Evolutionary conservation across 2,329 filamentous ascomycete species (phyloP), one percentile per base, ranked within the genome.

Genomic region (Ophiostoma tasmaniense): DNA sequence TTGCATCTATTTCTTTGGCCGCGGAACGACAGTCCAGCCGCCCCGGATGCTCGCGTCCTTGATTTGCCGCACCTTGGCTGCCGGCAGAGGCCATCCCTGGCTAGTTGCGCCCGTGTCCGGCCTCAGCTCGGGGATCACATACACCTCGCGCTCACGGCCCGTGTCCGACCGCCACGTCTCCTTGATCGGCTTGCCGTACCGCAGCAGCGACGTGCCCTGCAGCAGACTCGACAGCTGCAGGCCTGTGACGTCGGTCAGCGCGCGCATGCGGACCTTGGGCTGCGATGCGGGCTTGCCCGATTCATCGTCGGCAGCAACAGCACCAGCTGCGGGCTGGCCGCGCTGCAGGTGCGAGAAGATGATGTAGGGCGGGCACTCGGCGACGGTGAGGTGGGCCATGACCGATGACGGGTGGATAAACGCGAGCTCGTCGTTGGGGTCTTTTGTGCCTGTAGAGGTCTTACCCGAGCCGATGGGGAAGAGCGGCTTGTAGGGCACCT

Each of bases 171-270:
- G 78, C 66, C 85, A 80, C 17, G 91, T 85, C 81, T 95, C 93
- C 74, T 95, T 95, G 76, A 97, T 89, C 0, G 95, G 94, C 81
- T 98, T 98, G 3, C 92, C 91, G 73, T 94, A 93, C 50, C 86
- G 86, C 28, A 98, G 78, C 68, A 99, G 80, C 66, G 93, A 91
- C 14, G 95, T 98, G 0, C 91, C 91, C 76, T 92, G 90, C 5
- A 93, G 91, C 68, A 98, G 82, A 1, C 87, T 87, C 3, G 90
- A 87, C 6, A 99, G 83, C 76, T 96, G 91, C 2, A 85, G 84
- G 1, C 87, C 90, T 20, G 88, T 90, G 7, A 96, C 82, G 35
- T 93, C 87, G 2, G 93, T 94, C 25, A 99, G 83, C 3, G 94
- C 86, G 76, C 94, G 91, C 90, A 99, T 96, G 61, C 95, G 82